These are phyloP conservation scores for Bipolaris zeicola DNA, from an alignment of 2,329 filamentous ascomycete genomes.

Conservation along the genomic window DNA sequence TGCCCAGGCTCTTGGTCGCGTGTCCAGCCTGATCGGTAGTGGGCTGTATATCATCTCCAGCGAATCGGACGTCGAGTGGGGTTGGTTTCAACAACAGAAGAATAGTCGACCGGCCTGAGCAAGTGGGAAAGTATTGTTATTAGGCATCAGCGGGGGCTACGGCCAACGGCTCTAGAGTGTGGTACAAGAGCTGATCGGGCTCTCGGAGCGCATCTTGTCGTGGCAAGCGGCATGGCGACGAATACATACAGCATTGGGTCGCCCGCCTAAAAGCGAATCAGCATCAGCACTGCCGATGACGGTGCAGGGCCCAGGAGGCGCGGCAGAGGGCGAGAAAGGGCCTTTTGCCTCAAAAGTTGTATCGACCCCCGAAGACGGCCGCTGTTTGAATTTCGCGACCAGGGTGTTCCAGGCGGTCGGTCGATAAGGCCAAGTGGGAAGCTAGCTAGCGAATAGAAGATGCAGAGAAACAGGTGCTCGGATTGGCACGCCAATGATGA, in stretches of 20 bases:
- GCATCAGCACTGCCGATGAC: slow-evolving; percentile 17
- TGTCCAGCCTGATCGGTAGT: slow-evolving; percentile 20
- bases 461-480: slow-evolving; percentile 18
- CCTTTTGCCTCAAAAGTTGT: slow-evolving; percentile 35
- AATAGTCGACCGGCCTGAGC: slow-evolving; percentile 17
- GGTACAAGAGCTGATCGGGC: slow-evolving; percentile 35
- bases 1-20: slow-evolving; percentile 24
- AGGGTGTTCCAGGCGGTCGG: slow-evolving; percentile 32
- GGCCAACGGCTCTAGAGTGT: slow-evolving; percentile 35
- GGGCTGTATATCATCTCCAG: slow-evolving; percentile 36
- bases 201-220: slow-evolving; percentile 27
- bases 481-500: slow-evolving; percentile 17
- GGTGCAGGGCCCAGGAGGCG: slow-evolving; percentile 27
- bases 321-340: slow-evolving; percentile 27
- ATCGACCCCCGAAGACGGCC: slow-evolving; percentile 30
- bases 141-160: slow-evolving; percentile 42
- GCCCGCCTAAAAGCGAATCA: slow-evolving; percentile 38
- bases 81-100: slow-evolving; percentile 15
- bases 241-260: slow-evolving; percentile 38
- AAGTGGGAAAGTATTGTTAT: slow-evolving; percentile 28
- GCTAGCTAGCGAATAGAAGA: slow-evolving; percentile 23
- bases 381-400: slow-evolving; percentile 40
- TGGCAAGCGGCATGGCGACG: slow-evolving; percentile 45
- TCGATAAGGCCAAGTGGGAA: slow-evolving; percentile 36
- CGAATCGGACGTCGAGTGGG: slow-evolving; percentile 7